These are phyloP conservation scores for Annulohypoxylon truncatum DNA, from an alignment of 2,329 filamentous ascomycete species.

Conservation along the genomic window DNA sequence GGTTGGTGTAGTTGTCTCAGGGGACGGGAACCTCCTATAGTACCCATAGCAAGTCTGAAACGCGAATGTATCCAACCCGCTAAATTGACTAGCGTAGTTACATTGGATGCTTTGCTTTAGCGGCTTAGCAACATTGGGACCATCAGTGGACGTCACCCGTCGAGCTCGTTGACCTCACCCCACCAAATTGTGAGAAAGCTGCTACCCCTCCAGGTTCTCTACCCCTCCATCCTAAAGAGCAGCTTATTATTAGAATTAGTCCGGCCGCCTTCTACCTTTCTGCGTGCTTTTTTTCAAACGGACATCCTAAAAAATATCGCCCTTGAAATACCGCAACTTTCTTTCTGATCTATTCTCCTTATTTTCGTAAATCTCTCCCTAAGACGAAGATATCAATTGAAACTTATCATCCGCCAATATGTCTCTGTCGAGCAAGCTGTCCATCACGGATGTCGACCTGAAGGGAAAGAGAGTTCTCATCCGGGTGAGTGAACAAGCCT, in stretches of 20 bases:
- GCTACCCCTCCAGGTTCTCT: constrained; percentile 23
- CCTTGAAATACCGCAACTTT: constrained; percentile 44
- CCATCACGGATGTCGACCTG: constrained; percentile 94
- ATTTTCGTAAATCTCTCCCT: constrained; percentile 33
- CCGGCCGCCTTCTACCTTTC: constrained; percentile 17
- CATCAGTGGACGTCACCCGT: constrained; percentile 32
- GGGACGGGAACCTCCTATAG: constrained; percentile 30
- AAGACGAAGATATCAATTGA: constrained; percentile 32
- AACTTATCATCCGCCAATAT: constrained; percentile 64
- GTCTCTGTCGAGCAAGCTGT: constrained; percentile 99
- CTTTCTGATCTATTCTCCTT: constrained; percentile 23
- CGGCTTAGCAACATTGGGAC: constrained; percentile 15
- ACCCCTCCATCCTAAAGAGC: constrained; percentile 20
- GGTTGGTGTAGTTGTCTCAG: neutral
- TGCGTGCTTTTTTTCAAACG: constrained; percentile 43
- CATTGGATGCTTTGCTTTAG: constrained; percentile 18
- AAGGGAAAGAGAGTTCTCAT: constrained; percentile 99
- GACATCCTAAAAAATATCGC: constrained; percentile 34
- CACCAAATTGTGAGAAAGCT: constrained; percentile 25
- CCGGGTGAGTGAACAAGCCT: constrained; percentile 71
- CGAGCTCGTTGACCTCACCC: constrained; percentile 38
- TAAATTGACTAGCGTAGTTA: constrained; percentile 23
- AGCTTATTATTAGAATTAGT: constrained; percentile 17
- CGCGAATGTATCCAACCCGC: constrained; percentile 26
- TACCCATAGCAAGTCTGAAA: constrained; percentile 2